phyloP scores from a whole-genome alignment of 2,329 filamentous ascomycete species.

The Xylariaceae sp. region DNA sequence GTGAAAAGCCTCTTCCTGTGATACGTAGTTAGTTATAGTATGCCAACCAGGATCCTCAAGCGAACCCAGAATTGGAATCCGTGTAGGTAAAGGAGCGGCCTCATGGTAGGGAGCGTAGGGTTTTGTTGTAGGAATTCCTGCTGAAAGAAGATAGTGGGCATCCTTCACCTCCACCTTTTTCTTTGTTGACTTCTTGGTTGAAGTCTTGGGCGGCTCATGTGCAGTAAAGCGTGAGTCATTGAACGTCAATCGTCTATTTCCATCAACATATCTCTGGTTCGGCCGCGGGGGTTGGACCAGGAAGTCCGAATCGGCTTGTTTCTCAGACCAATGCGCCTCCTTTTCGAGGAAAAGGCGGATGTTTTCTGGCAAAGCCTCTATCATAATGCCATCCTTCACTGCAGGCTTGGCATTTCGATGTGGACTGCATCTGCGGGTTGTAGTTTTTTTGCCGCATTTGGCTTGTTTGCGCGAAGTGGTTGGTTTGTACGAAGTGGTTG shows the following conservation, averaged over 20 bases:
- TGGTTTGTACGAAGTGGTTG: no score
- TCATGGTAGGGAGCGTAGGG: conserved; percentile 20
- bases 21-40: conserved; percentile 16
- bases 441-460: neutral
- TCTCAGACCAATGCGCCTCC: conserved; percentile 9
- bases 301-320: conserved; percentile 7
- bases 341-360: conserved; percentile 3
- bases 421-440: neutral
- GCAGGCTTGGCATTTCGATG: neutral
- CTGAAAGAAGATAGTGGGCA: conserved; percentile 10
- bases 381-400: conserved; percentile 43
- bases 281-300: conserved; percentile 13
- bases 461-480: no score
- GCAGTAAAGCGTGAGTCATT: conserved; percentile 10
- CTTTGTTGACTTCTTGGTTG: neutral
- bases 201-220: neutral
- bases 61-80: neutral
- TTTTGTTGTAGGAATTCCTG: conserved; percentile 31
- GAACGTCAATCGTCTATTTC: neutral
- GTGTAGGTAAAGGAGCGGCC: neutral
- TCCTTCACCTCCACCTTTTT: neutral
- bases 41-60: neutral
- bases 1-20: conserved; percentile 87
- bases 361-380: neutral
- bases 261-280: conserved; percentile 20